Base-by-base conservation (phyloP, 2,329 filamentous ascomycete species). In the Raffaelea albimanens region DNA sequence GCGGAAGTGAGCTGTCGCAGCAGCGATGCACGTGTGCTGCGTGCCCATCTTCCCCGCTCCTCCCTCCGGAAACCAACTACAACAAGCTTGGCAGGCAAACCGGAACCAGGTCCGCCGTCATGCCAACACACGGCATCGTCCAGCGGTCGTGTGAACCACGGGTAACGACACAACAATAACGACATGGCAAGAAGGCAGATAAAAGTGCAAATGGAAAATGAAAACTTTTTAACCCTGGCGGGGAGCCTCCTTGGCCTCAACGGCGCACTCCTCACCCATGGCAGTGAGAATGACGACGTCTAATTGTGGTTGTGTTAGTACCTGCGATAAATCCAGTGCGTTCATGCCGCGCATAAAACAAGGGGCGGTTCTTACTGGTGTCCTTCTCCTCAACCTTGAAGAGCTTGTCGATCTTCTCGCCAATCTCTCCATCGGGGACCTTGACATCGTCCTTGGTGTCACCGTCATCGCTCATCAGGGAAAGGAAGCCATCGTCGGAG, bases 231-330 rank as follows among this genome's bases (percentile, higher is more conserved):
- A 63, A 46, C 41, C 46, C 57, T 65, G 61, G 53, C 61, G 61
- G 68, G 86, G 82, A 69, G 87, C 87, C 75, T 96, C 90, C 83
- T 97, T 97, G 72, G 83, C 85, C 67, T 96, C 90, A 67, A 96
- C 84, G 64, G 83, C 85, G 61, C 78, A 73, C 79, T 97, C 87
- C 75, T 98, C 91, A 66, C 87, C 87, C 93, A 98, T 98, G 67
- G 93, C 82, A 62, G 87, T 87, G 66, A 95, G 85, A 67, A 98
- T 82, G 61, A 91, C 85, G 62, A 97, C 84, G 72, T 89, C 89
- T 95, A 40, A 11, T 8, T 55, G 13, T 11, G 40, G 22, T 64
- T 55, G 18, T 38, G 7, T 38, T 38, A 38, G n/a, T n/a, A n/a
- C n/a, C n/a, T n/a, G n/a, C n/a, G n/a, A n/a, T n/a, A n/a, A n/a